phyloP scores from a whole-genome alignment of 805 yeast genomes.

The Cyberlindnera lachancei region DNA sequence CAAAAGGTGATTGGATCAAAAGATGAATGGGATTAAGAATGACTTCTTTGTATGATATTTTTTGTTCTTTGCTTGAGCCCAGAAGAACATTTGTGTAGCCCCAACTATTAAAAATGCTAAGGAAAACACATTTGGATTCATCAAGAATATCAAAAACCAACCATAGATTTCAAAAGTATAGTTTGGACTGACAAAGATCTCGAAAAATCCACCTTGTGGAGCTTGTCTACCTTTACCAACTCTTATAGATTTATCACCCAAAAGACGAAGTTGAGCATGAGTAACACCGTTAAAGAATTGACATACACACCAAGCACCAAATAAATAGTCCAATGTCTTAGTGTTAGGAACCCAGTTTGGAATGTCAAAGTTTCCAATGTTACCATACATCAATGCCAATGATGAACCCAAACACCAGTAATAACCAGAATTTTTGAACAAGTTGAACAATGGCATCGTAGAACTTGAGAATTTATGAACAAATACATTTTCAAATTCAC shows the following conservation, averaged over 20 bases:
- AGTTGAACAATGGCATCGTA: conserved; percentile 86
- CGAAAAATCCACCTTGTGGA: conserved; percentile 77
- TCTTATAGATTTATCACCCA: conserved; percentile 30
- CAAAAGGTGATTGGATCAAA: too few relatives aligned
- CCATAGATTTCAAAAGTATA: conserved; percentile 79
- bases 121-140: conserved; percentile 74
- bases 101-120: conserved; percentile 66
- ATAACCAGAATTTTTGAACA: conserved; percentile 84
- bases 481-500: conserved; percentile 81
- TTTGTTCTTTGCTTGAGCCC: conserved; percentile 87
- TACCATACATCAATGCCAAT: conserved; percentile 39
- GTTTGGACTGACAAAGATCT: conserved; percentile 83
- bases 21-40: conserved; percentile 69
- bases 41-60: conserved; percentile 71
- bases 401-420: conserved; percentile 90
- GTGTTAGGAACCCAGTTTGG: conserved; percentile 47
- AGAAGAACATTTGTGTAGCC: conserved; percentile 74
- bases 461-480: conserved; percentile 81
- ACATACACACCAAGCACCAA: conserved; percentile 30
- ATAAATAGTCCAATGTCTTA: conserved; percentile 15
- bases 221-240: conserved; percentile 30
- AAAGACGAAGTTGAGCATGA: conserved; percentile 58
- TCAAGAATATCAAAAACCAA: conserved; percentile 65
- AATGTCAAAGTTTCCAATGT: conserved; percentile 56
- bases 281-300: conserved; percentile 69